A percentile compares a stretch with the other conserved stretches of the same genome.
Conservation (phyloP, 345 rosid species). For the Clausena lansium region DNA sequence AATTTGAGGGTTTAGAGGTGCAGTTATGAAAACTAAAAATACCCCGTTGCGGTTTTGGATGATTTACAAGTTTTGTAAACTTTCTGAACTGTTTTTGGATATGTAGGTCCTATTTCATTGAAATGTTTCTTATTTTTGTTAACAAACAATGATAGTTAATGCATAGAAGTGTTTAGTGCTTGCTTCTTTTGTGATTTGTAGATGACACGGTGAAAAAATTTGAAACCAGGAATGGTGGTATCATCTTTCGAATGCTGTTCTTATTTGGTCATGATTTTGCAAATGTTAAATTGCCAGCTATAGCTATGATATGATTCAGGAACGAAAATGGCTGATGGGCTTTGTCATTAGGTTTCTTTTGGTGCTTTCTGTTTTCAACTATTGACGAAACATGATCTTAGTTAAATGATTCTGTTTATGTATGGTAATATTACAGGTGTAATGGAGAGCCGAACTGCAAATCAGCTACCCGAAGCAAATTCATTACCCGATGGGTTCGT, state of each 20-base stretch:
- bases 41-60: neutral
- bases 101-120: neutral
- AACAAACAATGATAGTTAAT: neutral
- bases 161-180: neutral
- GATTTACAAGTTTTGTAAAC: neutral
- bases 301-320: neutral
- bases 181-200: neutral
- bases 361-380: no score
- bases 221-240: neutral
- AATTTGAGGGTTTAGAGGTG: neutral
- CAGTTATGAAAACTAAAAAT: neutral
- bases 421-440: slow-evolving; percentile 23
- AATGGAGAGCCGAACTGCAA: slow-evolving; percentile 63
- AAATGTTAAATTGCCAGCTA: neutral
- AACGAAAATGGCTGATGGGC: neutral
- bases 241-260: neutral
- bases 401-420: neutral
- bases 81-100: neutral
- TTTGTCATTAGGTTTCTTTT: neutral
- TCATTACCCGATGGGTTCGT: slow-evolving; percentile 94
- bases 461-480: slow-evolving; percentile 88
- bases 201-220: neutral
- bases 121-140: neutral
- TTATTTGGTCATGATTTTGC: neutral
- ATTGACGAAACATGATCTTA: neutral